Evolutionary conservation across 1,284 basidiomycete species (phyloP), one percentile per base, ranked within the genome.

Genomic region (Marasmius oreades): DNA sequence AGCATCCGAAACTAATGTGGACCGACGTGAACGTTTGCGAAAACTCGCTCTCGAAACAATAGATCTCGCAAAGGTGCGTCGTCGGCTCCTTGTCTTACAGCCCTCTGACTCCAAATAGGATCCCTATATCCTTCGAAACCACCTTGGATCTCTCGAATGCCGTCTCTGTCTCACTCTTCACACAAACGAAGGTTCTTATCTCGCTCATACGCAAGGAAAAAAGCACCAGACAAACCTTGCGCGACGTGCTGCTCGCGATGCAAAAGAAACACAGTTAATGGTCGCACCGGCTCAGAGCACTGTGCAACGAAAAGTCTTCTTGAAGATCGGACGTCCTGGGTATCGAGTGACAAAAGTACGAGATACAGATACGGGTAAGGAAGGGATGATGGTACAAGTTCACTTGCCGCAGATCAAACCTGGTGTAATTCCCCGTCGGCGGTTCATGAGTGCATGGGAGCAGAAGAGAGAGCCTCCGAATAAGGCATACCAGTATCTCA

Each of bases 151-250:
- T 8, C 84, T 99, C 54, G 97, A 99, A 82, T 99, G 97, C 76
- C 92, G 96, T 65, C 84, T 99, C 37, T 99, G 97, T 72, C 77
- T 99, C 37, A 99, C 97, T 0, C 83, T 99, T 5, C 97, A 99
- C 75, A 98, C 97, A 23, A 99, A 99, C 70, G 97, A 99, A 76
- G 97, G 97, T 24, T 98, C 95, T 20, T 99, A 99, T 72, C 89
- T 99, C 48, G 96, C 97, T 0, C 97, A 99, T 66, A 99, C 97
- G 0, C 97, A 99, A 77, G 97, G 97, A 28, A 99, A 99, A 77
- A 99, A 99, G 72, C 97, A 99, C 69, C 97, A 99, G 72, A 98
- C 96, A 1, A 99, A 99, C 69, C 85, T 99, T 34, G 97, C 96
- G 3, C 85, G 97, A 46, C 87, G 97, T 64, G 97, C 97, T 0